Percentiles rank a stretch among this genome's conserved stretches.
Conservation (phyloP, 2,329 filamentous ascomycete genomes). For the Trichoderma sp. region DNA sequence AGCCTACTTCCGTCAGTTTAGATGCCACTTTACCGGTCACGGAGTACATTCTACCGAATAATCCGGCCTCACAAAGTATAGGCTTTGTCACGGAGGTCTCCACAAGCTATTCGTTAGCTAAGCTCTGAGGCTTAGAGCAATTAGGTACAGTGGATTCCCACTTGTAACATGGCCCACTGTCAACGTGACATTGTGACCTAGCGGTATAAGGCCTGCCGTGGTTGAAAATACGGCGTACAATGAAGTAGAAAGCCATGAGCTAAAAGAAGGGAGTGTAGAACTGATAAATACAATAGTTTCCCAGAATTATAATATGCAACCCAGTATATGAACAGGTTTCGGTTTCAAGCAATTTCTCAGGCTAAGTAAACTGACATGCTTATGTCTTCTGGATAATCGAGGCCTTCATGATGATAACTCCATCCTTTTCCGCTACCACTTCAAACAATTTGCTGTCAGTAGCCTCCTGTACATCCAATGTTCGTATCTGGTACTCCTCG, state of each 20-base stretch:
- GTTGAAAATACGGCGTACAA: not conserved
- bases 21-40: not conserved
- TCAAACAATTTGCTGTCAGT: conserved; percentile 38
- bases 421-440: conserved; percentile 45
- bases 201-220: not conserved
- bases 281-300: not conserved
- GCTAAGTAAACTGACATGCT: not conserved
- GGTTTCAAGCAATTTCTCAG: not conserved
- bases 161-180: not conserved
- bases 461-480: conserved; percentile 37
- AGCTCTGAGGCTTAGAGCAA: not conserved
- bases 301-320: not conserved
- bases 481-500: conserved; percentile 61
- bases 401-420: conserved; percentile 37
- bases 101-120: not conserved
- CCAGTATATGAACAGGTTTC: no score
- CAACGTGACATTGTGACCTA: not conserved
- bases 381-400: conserved; percentile 25
- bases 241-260: not conserved
- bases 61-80: not conserved
- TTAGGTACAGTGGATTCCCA: not conserved
- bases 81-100: not conserved
- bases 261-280: no score
- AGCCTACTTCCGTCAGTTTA: not conserved
- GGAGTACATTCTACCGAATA: not conserved